Base-by-base conservation (phyloP, 2,329 filamentous ascomycete genomes). In the Colletotrichum sublineola region DNA sequence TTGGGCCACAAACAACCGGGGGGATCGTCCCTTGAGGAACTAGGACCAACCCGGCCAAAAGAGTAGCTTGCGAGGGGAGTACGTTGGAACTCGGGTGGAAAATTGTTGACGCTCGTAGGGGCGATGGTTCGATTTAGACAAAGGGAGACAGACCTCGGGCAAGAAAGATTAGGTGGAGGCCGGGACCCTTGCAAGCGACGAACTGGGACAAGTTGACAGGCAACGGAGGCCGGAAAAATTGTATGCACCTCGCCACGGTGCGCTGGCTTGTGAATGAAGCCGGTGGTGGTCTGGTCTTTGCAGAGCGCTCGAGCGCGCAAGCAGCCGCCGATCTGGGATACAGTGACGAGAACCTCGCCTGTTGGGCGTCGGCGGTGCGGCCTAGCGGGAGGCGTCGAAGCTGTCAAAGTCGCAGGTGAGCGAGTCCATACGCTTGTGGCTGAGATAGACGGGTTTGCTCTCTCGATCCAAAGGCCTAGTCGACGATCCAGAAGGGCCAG, bases 391-490 rank as follows among this genome's bases (percentile, higher is more conserved):
- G 48, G 36, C 50, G 66, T 70, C 66, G 61, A 65, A 64, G 61
- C 70, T 73, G 70, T 65, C 70, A 65, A 65, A 70, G 70, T 70
- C 66, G 66, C 70, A 73, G 61, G 60, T 56, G 66, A 69, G 48
- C 50, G 50, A 55, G 31, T 33, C 58, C 64, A 33, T 65, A 33
- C 60, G 61, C 66, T 70, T 70, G 70, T 73, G 66, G 67, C 70
- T 73, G 66, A 65, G 46, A 64, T 61, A 46, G 61, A 61, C 18
- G 20, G 38, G 44, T 55, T 50, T 61, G 63, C 38, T 33, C 50
- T 62, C n/a, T 18, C 57, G 29, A 63, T 50, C 38, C 20, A 44
- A 24, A 65, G 29, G 44, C 61, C 55, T 70, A 48, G 55, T 61
- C 24, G 66, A 61, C 53, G 42, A 48, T 62, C 15, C 55, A 24